Percentiles rank a stretch among this genome's conserved stretches.
These are phyloP conservation scores for Verticillium zaregamsianum DNA, from an alignment of 2,329 filamentous ascomycete species.

Conservation along the genomic window DNA sequence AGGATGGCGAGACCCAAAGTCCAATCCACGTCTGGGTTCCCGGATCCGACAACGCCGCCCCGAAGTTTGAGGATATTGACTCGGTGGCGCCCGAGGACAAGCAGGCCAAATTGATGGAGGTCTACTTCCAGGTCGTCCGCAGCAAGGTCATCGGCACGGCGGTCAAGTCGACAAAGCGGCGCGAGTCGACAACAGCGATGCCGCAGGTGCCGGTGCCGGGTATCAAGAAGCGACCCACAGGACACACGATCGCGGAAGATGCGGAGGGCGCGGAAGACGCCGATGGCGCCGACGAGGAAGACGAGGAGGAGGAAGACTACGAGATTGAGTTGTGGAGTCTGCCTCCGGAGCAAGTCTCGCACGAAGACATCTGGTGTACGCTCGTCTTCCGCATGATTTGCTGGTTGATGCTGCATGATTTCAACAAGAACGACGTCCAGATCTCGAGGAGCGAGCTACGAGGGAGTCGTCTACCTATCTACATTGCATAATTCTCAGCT, in stretches of 20 bases:
- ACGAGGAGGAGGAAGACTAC: not conserved
- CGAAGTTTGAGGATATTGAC: constrained; percentile 40
- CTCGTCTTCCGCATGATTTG: constrained; percentile 55
- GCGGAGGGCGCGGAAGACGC: not conserved
- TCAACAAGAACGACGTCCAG: constrained; percentile 50
- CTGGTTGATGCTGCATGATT: constrained; percentile 55
- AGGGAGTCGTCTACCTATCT: constrained; percentile 52
- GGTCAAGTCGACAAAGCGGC: constrained; percentile 19
- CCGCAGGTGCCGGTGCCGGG: not conserved
- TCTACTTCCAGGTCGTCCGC: constrained; percentile 46
- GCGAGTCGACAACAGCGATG: not conserved
- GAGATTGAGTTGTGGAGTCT: not conserved
- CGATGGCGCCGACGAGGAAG: not conserved
- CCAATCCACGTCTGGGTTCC: not conserved
- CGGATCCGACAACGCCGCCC: not conserved
- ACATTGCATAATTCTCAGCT: constrained; percentile 31
- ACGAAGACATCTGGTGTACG: constrained; percentile 48
- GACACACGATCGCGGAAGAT: not conserved
- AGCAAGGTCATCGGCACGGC: constrained; percentile 32
- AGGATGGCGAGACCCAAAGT: not conserved
- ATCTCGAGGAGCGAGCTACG: constrained; percentile 48
- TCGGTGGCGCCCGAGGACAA: constrained; percentile 42
- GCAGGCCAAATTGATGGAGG: constrained; percentile 45
- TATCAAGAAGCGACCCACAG: not conserved
- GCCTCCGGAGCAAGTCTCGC: constrained; percentile 7